A percentile compares a stretch with the other conserved stretches of the same genome.
These are phyloP conservation scores for Trichosanthes truncata DNA, from an alignment of 306 rosid species.

Conservation along the genomic window DNA sequence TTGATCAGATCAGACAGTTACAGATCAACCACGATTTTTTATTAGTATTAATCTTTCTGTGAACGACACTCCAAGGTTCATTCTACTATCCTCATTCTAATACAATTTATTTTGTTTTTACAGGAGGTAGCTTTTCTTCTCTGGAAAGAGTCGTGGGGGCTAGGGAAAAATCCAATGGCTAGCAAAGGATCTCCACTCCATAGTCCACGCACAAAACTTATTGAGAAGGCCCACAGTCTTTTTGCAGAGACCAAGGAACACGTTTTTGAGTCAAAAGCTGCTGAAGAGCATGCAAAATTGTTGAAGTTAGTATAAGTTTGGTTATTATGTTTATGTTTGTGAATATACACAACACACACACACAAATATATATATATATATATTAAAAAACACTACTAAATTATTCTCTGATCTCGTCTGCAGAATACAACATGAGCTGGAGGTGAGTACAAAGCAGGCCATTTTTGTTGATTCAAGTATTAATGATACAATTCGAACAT, in stretches of 20 bases:
- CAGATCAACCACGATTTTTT: background rate
- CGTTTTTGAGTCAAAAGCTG: constrained; percentile 80
- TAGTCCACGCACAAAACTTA: constrained; percentile 83
- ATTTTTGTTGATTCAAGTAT: constrained; percentile 96
- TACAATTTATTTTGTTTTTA: constrained; percentile 2
- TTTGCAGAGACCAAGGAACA: constrained; percentile 87
- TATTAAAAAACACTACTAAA: constrained; percentile 5
- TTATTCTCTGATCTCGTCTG: background rate
- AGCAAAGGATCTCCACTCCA: constrained; percentile 93
- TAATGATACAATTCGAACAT: constrained; percentile 90
- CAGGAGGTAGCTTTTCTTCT: constrained; percentile 92
- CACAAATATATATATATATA: no score
- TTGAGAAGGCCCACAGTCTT: constrained; percentile 68
- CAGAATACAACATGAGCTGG: constrained; percentile 89
- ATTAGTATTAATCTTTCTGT: background rate
- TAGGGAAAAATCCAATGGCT: constrained; percentile 89
- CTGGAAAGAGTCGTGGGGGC: constrained; percentile 96
- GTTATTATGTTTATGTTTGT: background rate
- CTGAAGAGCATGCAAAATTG: constrained; percentile 93
- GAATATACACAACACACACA: no score
- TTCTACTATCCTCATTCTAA: background rate
- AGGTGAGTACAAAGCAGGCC: constrained; percentile 88
- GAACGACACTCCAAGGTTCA: background rate
- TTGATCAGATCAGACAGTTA: background rate
- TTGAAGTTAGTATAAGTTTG: constrained; percentile 39